Conservation (phyloP, 73 alveolate species). For the Blepharisma stoltei region DNA sequence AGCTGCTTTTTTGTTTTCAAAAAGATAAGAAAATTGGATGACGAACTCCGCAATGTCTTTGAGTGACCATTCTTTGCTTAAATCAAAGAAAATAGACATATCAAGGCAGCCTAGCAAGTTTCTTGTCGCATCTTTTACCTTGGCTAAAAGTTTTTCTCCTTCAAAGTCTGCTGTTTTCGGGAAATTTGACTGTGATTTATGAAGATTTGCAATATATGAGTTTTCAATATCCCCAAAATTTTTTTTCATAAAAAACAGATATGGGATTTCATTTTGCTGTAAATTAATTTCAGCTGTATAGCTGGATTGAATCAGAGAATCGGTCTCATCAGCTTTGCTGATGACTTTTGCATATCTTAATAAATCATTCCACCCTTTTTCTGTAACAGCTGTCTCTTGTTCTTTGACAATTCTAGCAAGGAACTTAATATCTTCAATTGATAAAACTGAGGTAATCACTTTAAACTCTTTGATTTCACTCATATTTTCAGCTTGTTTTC, state of each 20-base stretch:
- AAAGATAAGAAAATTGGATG: constrained; percentile 28
- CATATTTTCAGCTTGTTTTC: constrained; percentile 1
- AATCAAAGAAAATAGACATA: constrained; percentile 28
- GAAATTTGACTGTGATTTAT: no score
- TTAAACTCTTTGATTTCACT: constrained; percentile 20
- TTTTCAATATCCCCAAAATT: constrained; percentile 13
- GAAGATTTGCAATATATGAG: not conserved
- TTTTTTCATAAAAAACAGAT: constrained; percentile 1
- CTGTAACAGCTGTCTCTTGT: not conserved
- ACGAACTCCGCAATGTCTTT: constrained; percentile 17
- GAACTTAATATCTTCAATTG: constrained; percentile 4
- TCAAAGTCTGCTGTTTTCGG: constrained; percentile 10
- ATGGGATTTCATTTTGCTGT: not conserved
- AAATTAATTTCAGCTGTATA: not conserved
- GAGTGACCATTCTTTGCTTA: constrained; percentile 20
- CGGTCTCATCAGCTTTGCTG: not conserved
- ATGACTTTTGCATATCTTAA: constrained; percentile 10
- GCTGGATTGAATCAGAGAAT: not conserved
- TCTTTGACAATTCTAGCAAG: constrained; percentile 4
- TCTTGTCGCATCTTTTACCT: constrained; percentile 17
- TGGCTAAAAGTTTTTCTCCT: not conserved
- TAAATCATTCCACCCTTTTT: constrained; percentile 24
- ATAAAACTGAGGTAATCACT: not conserved
- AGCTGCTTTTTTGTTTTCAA: constrained; percentile 18
- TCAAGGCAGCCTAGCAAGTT: constrained; percentile 6